These are phyloP conservation scores for Fusarium sulawesiense DNA, from an alignment of 2,329 filamentous ascomycete genomes.

Conservation along the genomic window DNA sequence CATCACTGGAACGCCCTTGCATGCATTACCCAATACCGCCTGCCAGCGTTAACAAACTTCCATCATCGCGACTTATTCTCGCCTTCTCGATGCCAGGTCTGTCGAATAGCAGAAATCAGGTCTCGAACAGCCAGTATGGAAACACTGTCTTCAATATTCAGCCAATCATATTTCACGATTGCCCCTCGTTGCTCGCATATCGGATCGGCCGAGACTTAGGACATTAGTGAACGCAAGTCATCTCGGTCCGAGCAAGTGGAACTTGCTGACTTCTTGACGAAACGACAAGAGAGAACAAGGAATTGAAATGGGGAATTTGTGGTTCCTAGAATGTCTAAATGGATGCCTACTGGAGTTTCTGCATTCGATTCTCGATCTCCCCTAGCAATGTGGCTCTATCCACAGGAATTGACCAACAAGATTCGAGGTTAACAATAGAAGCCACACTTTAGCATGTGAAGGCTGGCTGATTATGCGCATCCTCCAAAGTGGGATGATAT, in stretches of 20 bases:
- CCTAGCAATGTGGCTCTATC: slow-evolving; percentile 27
- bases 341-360: slow-evolving; percentile 34
- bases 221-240: slow-evolving; percentile 10
- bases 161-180: slow-evolving; percentile 8
- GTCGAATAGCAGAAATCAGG: slow-evolving; percentile 8
- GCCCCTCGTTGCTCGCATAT: slow-evolving; percentile 25
- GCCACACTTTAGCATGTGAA: slow-evolving; percentile 40
- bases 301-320: slow-evolving; percentile 21
- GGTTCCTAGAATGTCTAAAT: slow-evolving; percentile 6
- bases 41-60: background rate
- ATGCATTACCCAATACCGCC: background rate
- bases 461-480: slow-evolving; percentile 6
- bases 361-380: slow-evolving; percentile 36
- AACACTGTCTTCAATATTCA: slow-evolving; percentile 14
- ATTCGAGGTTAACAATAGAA: slow-evolving; percentile 15
- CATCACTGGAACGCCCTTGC: background rate
- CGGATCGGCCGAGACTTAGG: slow-evolving; percentile 13
- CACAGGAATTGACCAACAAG: slow-evolving; percentile 6
- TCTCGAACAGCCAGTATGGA: slow-evolving; percentile 2
- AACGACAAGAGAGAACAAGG: slow-evolving; percentile 27
- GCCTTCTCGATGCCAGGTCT: background rate
- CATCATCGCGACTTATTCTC: background rate
- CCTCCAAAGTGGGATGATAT: slow-evolving; percentile 6
- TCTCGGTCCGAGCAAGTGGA: slow-evolving; percentile 27
- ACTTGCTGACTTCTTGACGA: slow-evolving; percentile 5